Evolutionary conservation across 441 rosid genomes (phyloP).

Genomic region (Erodium moschatum): DNA sequence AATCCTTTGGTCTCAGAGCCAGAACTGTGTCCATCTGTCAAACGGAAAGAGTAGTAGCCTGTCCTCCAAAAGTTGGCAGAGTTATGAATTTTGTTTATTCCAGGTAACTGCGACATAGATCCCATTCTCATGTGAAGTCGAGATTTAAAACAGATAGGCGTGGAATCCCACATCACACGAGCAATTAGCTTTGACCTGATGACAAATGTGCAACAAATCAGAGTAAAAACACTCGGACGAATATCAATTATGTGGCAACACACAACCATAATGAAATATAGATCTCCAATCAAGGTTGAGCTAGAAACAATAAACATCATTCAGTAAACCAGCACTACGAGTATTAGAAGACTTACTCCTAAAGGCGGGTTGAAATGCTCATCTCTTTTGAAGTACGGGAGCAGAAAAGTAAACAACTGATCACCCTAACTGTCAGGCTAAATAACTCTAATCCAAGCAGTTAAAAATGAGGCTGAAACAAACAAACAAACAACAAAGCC

Average conservation of each 20-base stretch:
- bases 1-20: conserved; percentile 32
- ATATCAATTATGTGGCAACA: background rate
- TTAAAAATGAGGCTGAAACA: no score
- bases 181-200: conserved; percentile 25
- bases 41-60: conserved; percentile 25
- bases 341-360: no score
- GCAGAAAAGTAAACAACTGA: no score
- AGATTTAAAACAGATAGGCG: conserved; percentile 13
- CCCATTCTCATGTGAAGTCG: conserved; percentile 34
- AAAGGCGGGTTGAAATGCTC: no score
- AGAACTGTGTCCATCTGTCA: conserved; percentile 10
- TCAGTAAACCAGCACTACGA: no score
- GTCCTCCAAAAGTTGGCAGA: conserved; percentile 39
- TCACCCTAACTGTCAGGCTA: no score
- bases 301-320: no score
- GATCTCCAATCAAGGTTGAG: no score
- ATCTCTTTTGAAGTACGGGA: no score
- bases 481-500: no score
- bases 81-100: conserved; percentile 33
- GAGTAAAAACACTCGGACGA: no score
- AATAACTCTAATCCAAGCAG: no score
- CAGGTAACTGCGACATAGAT: conserved; percentile 48
- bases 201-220: background rate
- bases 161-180: conserved; percentile 26
- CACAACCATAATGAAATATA: background rate